phyloP scores from a whole-genome alignment of 2,329 filamentous ascomycete species.

The Emergomyces africanus region DNA sequence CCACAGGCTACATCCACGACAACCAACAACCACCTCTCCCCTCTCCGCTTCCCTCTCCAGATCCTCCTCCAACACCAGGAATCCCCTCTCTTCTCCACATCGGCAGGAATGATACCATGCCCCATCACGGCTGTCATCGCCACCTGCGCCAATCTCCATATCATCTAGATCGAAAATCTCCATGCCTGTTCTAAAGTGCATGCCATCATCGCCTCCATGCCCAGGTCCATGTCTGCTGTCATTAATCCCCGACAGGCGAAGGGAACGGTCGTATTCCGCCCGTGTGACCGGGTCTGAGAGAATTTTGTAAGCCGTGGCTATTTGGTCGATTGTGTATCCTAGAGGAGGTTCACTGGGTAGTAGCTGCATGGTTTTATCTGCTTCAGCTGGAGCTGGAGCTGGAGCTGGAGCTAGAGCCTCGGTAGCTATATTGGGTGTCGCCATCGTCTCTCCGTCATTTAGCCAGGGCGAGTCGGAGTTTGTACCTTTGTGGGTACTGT shows the following conservation, averaged over 20 bases:
- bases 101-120: constrained; percentile 43
- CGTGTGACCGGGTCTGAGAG: constrained; percentile 34
- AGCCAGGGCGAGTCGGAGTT: background rate
- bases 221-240: constrained; percentile 16
- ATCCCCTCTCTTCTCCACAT: constrained; percentile 46
- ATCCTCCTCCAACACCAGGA: constrained; percentile 42
- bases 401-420: background rate
- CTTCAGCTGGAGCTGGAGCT: background rate
- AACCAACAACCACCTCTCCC: constrained; percentile 47
- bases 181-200: constrained; percentile 37
- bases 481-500: background rate
- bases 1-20: constrained; percentile 52
- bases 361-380: background rate
- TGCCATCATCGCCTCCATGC: constrained; percentile 9
- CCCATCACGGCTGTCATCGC: constrained; percentile 34
- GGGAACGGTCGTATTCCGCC: constrained; percentile 37
- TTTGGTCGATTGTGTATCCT: constrained; percentile 41
- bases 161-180: constrained; percentile 49
- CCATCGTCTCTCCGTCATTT: background rate
- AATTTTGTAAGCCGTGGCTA: constrained; percentile 45
- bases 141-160: constrained; percentile 35
- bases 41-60: constrained; percentile 37
- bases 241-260: constrained; percentile 22
- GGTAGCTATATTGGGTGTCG: background rate
- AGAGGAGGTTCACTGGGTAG: background rate